Percentiles rank a stretch among this genome's conserved stretches.
These are phyloP conservation scores for Barnettozyma sucrosica DNA, from an alignment of 805 yeast genomes.

Conservation along the genomic window DNA sequence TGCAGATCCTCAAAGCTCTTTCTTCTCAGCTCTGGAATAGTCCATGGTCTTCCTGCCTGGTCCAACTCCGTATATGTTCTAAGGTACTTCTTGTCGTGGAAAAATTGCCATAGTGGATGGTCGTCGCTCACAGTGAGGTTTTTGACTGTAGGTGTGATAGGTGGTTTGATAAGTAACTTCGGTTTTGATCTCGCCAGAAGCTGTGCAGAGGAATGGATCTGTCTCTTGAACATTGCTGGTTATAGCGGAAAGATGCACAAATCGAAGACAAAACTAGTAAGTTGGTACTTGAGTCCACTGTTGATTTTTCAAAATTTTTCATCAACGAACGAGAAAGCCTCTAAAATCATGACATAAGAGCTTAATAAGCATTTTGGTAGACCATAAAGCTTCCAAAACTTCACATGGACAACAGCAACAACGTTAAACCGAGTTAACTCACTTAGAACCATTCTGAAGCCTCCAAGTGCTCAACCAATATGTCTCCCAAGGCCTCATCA, in stretches of 20 bases:
- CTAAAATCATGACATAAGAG: background rate
- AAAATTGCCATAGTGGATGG: slow-evolving; percentile 96
- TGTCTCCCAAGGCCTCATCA: background rate
- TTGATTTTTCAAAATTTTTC: slow-evolving; percentile 5
- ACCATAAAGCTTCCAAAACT: background rate
- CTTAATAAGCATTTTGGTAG: background rate
- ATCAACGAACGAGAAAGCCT: background rate
- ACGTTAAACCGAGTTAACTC: background rate
- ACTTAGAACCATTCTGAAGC: background rate
- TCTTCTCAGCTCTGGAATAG: slow-evolving; percentile 79
- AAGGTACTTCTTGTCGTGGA: slow-evolving; percentile 54
- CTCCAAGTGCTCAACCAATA: background rate
- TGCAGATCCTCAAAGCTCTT: slow-evolving; percentile 91
- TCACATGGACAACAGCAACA: background rate
- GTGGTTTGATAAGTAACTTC: slow-evolving; percentile 52
- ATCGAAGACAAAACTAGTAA: no score
- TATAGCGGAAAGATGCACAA: no score
- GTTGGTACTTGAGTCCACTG: no score
- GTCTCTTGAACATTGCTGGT: slow-evolving; percentile 11
- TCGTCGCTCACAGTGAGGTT: slow-evolving; percentile 70
- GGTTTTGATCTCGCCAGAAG: slow-evolving; percentile 18
- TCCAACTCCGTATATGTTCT: slow-evolving; percentile 52
- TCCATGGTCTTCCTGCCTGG: slow-evolving; percentile 70
- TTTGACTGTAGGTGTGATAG: slow-evolving; percentile 76
- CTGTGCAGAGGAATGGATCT: slow-evolving; percentile 14